A percentile compares a stretch with the other conserved stretches of the same genome.
Conservation (phyloP, 495 filamentous ascomycete species). For the Daldinia loculata region DNA sequence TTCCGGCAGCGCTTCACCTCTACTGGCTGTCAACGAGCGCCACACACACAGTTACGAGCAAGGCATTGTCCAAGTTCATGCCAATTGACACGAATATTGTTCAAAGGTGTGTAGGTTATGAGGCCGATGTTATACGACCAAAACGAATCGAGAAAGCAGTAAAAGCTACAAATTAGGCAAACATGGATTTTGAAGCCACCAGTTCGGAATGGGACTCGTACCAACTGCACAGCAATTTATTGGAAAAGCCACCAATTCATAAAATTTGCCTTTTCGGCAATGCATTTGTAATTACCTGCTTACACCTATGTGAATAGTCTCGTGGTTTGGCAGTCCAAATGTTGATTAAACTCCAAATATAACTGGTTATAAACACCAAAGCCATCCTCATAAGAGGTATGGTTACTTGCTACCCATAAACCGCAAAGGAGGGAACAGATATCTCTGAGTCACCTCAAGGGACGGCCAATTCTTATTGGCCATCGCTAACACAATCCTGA, state of each 20-base stretch:
- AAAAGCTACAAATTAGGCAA: not conserved
- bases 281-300: not conserved
- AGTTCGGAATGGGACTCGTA: not conserved
- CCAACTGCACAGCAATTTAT: not conserved
- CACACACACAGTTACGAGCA: constrained; percentile 21
- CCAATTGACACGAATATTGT: constrained; percentile 33
- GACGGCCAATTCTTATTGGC: constrained; percentile 8
- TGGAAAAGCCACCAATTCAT: not conserved
- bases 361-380: not conserved
- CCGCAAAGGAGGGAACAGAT: constrained; percentile 7
- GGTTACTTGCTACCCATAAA: not conserved
- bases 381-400: not conserved
- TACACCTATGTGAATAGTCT: not conserved
- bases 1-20: constrained; percentile 72
- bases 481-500: constrained; percentile 4
- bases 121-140: constrained; percentile 40
- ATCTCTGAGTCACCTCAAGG: constrained; percentile 3
- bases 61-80: constrained; percentile 34
- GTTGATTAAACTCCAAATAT: not conserved
- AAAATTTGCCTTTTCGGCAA: not conserved
- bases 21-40: constrained; percentile 71
- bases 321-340: not conserved
- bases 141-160: not conserved
- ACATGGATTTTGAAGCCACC: not conserved
- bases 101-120: constrained; percentile 33